Base-by-base conservation (phyloP, 106 monocot genomes). In the Amphibolis antarctica region DNA sequence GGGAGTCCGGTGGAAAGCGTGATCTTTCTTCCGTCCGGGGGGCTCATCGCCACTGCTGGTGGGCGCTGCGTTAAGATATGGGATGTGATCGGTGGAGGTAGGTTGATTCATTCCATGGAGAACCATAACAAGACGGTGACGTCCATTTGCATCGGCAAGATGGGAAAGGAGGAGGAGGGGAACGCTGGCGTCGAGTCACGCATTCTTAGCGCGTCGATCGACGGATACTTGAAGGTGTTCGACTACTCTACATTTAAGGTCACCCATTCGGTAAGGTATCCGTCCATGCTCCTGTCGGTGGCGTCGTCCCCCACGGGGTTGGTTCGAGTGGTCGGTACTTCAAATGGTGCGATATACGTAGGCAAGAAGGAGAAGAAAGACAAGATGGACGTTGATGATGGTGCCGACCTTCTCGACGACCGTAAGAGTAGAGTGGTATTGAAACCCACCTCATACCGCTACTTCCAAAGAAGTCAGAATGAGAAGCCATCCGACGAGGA, bases 91-190 rank as follows among this genome's bases (percentile, higher is more conserved):
- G 87, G 80, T 5, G 98, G 98, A 0, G 90, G 84, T 1, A 74
- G 80, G 69, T 47, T 87, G 51, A 50, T 98, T 10, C 91, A 98
- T 53, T 76, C 84, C 4, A 69, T 98, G 68, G 85, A 98, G 64
- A 80, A 72, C 63, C 98, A 98, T 74, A 91, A 87, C 58, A 98
- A 98, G 75, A 98, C 98, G 0, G 91, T 98, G 52, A 98, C 91
- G 0, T 78, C 72, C 1, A 18, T 98, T 26, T 79, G 80, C 20
- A 64, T 87, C 3, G 85, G 74, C 1, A 78, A 59, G 45, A 52
- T 79, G 19, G 72, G 65, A 1, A 67, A 53, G 2, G 65, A 59
- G 24, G 63, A 53, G 24, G 71, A 27, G 58, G 51, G 46, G 0
- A 44, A 53, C 46, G 44, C 18, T 59, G 85, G 77, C n/a, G 82